Evolutionary conservation across 1,284 basidiomycete genomes (phyloP), one percentile per base, ranked within the genome.

Genomic region (Microbotryum lychnidis-dioicae): DNA sequence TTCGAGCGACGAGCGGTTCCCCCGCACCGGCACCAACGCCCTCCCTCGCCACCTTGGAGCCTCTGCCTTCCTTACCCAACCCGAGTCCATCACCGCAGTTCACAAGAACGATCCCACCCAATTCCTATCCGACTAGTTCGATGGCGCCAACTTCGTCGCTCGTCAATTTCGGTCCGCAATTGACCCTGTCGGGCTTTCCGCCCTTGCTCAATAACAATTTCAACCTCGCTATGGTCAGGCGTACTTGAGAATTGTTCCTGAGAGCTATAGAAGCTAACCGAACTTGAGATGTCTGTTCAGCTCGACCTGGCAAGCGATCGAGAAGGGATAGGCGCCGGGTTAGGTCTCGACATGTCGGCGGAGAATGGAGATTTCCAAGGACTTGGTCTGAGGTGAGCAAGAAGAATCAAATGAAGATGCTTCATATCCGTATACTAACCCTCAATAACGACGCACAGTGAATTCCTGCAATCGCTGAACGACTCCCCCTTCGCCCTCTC

Each of bases 391-490:
- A 67, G 63, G 69, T 69, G 25, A 25, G 67, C 42, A 6, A 25
- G 20, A 12, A 27, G 27, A 9, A 51, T 51, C n/a, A 23, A 21
- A 7, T 27, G 2, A 23, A 9, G 31, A 29, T 51, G 50, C 25
- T 45, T 1, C 12, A 6, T 5, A 4, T 4, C 7, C 20, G 9
- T 27, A 10, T 10, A 3, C 9, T 44, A 23, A 5, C 3, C 45
- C 23, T 48, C 37, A 48, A 37, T 25, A 23, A 46, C 27, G 59
- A 20, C 48, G 45, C 51, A 25, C 70, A 90, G 88, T 37, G 87
- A 91, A 70, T 90, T 90, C 74, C 80, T 91, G 21, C 84, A 87
- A 70, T 86, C 68, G 9, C 63, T 69, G 16, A 62, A 61, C 56
- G 68, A 69, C 42, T 18, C 65, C 0, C 64, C 62, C 3, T 61